A percentile compares a stretch with the other conserved stretches of the same genome.
phyloP scores from a whole-genome alignment of 2,329 filamentous ascomycete genomes.

The Fusarium fracticaudum region DNA sequence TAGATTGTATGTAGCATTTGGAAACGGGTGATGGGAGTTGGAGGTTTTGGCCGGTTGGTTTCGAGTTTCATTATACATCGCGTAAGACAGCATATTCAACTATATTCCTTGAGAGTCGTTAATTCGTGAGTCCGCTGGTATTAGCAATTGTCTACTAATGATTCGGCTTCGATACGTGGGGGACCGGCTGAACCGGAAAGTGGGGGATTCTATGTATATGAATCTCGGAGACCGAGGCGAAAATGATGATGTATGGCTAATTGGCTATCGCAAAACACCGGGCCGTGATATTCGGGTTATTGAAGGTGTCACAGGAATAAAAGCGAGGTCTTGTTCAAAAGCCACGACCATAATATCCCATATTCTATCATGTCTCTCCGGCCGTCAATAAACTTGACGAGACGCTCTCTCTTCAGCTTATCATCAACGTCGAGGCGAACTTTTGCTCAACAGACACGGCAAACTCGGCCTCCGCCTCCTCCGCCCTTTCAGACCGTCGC shows the following conservation, averaged over 20 bases:
- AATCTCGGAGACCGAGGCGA: constrained; percentile 36
- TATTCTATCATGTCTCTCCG: constrained; percentile 26
- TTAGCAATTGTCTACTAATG: constrained; percentile 15
- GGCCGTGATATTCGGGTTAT: constrained; percentile 24
- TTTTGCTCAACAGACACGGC: constrained; percentile 29
- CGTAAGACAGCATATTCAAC: background rate
- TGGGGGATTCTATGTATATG: constrained; percentile 24
- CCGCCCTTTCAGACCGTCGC: constrained; percentile 56
- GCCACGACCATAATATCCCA: background rate
- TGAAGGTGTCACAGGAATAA: background rate
- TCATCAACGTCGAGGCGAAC: constrained; percentile 8
- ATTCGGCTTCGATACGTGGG: constrained; percentile 26
- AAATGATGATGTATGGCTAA: constrained; percentile 22
- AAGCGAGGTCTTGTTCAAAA: background rate
- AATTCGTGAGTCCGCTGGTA: background rate
- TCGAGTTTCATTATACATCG: constrained; percentile 5
- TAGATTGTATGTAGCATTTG: constrained; percentile 40
- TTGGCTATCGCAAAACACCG: constrained; percentile 17
- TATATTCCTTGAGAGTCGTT: background rate
- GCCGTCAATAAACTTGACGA: constrained; percentile 22
- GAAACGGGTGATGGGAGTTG: constrained; percentile 23
- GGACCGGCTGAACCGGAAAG: constrained; percentile 35
- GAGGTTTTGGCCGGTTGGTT: constrained; percentile 8
- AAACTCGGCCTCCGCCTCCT: constrained; percentile 28
- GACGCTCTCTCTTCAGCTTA: constrained; percentile 15